Conservation (phyloP, 768 basidiomycete genomes). For the Xerocomellus chrysenteron region DNA sequence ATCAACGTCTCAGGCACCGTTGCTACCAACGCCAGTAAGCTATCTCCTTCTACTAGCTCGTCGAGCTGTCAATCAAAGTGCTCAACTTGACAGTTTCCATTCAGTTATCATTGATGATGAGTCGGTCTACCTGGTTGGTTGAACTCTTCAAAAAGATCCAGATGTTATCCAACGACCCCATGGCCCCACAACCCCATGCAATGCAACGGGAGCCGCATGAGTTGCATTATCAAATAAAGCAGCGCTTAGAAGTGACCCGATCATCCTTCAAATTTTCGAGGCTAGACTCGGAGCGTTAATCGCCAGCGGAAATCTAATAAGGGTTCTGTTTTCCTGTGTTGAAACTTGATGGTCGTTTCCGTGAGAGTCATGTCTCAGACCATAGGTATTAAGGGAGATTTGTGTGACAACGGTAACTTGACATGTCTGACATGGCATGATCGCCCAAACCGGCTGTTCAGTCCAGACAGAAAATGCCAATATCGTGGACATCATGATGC, state of each 20-base stretch:
- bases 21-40: constrained; percentile 30
- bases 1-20: constrained; percentile 49
- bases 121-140: constrained; percentile 26
- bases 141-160: not conserved
- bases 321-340: not conserved
- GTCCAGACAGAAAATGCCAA: too few species aligned
- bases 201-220: not conserved
- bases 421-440: too few species aligned
- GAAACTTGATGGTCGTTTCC: not conserved
- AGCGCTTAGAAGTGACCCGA: not conserved
- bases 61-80: not conserved
- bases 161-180: not conserved
- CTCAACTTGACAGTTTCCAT: not conserved
- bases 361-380: too few species aligned
- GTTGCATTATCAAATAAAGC: not conserved
- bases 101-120: constrained; percentile 34
- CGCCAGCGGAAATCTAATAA: not conserved
- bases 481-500: not conserved
- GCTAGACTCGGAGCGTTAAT: not conserved
- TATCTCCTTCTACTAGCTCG: not conserved
- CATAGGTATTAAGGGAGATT: too few species aligned
- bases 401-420: too few species aligned
- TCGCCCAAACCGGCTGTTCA: too few species aligned
- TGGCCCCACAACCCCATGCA: not conserved
- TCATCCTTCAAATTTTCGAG: not conserved